Evolutionary conservation across 2,329 filamentous ascomycete genomes (phyloP).

Genomic region (Aureobasidium melanogenum): DNA sequence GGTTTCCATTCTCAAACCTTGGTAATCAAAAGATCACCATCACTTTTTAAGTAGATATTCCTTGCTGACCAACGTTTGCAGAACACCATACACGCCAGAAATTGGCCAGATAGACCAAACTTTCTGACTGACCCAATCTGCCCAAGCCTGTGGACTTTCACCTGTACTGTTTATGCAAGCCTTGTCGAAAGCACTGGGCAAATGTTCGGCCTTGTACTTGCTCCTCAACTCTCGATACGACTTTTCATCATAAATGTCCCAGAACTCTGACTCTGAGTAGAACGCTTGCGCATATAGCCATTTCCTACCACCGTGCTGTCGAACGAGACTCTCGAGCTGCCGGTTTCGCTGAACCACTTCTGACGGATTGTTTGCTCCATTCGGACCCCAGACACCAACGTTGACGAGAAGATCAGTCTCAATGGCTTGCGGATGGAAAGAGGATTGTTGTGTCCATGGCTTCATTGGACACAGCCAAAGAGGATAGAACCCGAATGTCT

Average conservation of each 20-base stretch:
- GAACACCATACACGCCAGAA: conserved; percentile 1
- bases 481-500: conserved; percentile 35
- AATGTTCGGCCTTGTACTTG: conserved; percentile 31
- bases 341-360: conserved; percentile 49
- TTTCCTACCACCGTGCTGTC: conserved; percentile 55
- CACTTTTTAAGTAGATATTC: conserved; percentile 5
- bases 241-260: conserved; percentile 51
- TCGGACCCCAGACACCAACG: conserved; percentile 52
- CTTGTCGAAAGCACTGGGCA: conserved; percentile 4
- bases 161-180: neutral
- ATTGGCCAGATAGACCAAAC: neutral
- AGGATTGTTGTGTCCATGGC: neutral
- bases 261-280: conserved; percentile 61
- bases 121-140: neutral
- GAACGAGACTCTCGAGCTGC: conserved; percentile 50
- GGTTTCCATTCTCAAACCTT: neutral
- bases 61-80: conserved; percentile 1
- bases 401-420: conserved; percentile 35
- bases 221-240: conserved; percentile 52
- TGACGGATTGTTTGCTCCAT: conserved; percentile 24
- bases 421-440: neutral
- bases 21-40: neutral
- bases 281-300: conserved; percentile 63
- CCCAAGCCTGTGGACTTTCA: neutral
- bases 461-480: conserved; percentile 40